Base-by-base conservation (phyloP, 1,284 basidiomycete species). In the Boletus calvinii region DNA sequence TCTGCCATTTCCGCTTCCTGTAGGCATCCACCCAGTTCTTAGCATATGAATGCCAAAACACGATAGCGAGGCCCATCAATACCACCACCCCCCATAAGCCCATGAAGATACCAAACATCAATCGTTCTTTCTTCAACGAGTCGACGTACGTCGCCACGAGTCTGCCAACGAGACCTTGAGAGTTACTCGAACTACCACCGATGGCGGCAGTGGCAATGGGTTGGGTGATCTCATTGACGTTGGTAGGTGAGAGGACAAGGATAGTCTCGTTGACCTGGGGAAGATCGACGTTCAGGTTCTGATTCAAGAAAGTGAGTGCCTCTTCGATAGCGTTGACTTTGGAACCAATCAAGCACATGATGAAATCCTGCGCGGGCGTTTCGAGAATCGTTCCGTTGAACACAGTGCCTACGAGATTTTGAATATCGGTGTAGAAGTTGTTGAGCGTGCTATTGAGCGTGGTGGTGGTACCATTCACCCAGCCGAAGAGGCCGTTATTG, bases 381-480 rank as follows among this genome's bases (percentile, higher is more conserved):
- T 89, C 85, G 31, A 97, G 80, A 55, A 94, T 80, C 1, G 92
- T 95, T 13, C 84, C 84, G 45, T 88, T 87, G 69, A 97, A 94
- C 1, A 93, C 79, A 3, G 75, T 75, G 47, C 78, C 76, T 26
- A 97, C 85, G 0, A 81, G 75, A 53, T 78, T 74, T 71, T 92
- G 85, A 36, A 92, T 72, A 53, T 91, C 90, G 47, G 72, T 72
- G 68, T 92, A 92, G 68, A 92, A 90, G 41, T 72, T 74, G 65
- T 81, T 84, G 60, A 93, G 74, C 6, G 92, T 89, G 56, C 73
- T 74, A 69, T 99, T 99, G 58, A 99, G 81, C 6, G 87, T 87
- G 5, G 83, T 82, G 0, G 93, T 95, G 1, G 95, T 97, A n/a
- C 77, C 81, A 63, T 97, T 93, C 46, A 98, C 85, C 95, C 94